These are phyloP conservation scores for Paramecium octaurelia DNA, from an alignment of 73 alveolate species.

Conservation along the genomic window DNA sequence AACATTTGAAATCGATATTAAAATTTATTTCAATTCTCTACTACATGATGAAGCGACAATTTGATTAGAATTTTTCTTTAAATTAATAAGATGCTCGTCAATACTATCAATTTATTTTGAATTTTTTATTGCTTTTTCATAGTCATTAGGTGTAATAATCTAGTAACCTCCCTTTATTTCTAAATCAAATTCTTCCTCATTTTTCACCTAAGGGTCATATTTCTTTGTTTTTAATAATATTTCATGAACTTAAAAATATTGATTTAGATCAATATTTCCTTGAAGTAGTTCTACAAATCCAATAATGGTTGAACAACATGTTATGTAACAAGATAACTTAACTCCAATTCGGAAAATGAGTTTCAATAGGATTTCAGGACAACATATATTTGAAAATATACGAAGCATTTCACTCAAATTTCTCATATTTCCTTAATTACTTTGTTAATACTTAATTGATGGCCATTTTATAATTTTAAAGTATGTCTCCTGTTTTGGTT, in stretches of 20 bases:
- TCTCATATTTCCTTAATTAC: neutral
- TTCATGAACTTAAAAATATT: neutral
- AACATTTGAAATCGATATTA: neutral
- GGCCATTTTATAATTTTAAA: neutral
- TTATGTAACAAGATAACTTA: neutral
- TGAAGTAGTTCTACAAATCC: neutral
- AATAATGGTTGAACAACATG: neutral
- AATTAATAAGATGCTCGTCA: neutral
- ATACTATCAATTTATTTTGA: neutral
- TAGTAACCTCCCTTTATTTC: neutral
- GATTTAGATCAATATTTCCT: neutral
- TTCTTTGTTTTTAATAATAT: neutral
- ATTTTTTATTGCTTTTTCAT: neutral
- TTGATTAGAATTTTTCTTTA: neutral
- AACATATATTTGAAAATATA: neutral
- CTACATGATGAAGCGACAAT: neutral
- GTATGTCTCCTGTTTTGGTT: neutral
- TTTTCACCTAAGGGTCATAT: neutral
- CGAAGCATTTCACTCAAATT: neutral
- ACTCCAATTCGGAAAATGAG: neutral
- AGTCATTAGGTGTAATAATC: neutral
- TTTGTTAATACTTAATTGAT: neutral
- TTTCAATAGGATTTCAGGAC: too few relatives aligned
- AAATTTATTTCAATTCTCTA: neutral
- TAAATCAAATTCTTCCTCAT: neutral